Conservation (phyloP, 2,329 filamentous ascomycete species). For the Grosmannia penicillata region DNA sequence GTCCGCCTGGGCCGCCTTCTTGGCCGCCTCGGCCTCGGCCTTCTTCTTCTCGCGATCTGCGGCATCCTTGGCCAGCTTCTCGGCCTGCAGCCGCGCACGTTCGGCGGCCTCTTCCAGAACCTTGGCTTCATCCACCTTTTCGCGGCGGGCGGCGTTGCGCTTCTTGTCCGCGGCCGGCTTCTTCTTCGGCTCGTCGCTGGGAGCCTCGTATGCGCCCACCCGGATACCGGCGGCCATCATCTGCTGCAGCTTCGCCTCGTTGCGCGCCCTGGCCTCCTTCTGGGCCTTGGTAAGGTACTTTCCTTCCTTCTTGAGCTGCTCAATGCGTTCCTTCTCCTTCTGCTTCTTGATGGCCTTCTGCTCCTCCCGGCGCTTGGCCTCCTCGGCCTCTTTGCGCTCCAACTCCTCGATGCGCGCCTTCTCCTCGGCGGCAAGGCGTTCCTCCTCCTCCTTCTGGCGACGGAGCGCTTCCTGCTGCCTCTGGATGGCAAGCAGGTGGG, state of each 20-base stretch:
- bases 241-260: conserved; percentile 69
- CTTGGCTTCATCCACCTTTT: conserved; percentile 61
- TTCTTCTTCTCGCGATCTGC: conserved; percentile 41
- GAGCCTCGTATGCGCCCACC: conserved; percentile 45
- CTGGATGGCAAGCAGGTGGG: conserved; percentile 58
- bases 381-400: conserved; percentile 50
- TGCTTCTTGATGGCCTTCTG: conserved; percentile 67
- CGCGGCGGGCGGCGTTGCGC: conserved; percentile 44
- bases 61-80: conserved; percentile 47
- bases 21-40: conserved; percentile 40
- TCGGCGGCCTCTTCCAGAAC: conserved; percentile 66
- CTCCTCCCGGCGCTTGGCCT: conserved; percentile 55
- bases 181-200: conserved; percentile 51
- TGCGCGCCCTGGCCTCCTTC: conserved; percentile 64
- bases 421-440: conserved; percentile 43
- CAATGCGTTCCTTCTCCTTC: conserved; percentile 72
- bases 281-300: conserved; percentile 79
- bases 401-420: conserved; percentile 50
- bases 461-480: conserved; percentile 72
- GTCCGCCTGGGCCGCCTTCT: conserved; percentile 28
- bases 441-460: conserved; percentile 48
- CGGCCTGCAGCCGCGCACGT: conserved; percentile 52
- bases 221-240: conserved; percentile 68
- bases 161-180: conserved; percentile 63
- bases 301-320: conserved; percentile 77